phyloP scores from a whole-genome alignment of 106 monocot species.

The Dioscorea dumetorum region DNA sequence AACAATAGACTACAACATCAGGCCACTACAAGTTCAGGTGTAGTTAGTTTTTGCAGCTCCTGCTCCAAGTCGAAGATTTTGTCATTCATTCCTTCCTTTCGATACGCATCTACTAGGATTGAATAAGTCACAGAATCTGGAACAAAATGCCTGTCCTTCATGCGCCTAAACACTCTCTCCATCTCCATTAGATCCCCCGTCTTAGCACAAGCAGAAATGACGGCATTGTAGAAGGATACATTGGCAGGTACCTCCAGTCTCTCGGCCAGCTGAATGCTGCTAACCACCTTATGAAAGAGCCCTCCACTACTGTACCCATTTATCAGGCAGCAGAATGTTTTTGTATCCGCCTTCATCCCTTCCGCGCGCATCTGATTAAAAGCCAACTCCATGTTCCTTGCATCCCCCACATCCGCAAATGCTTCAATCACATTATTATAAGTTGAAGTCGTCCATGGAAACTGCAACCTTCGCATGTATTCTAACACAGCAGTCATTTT shows the following conservation, averaged over 20 bases:
- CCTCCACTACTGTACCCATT: slow-evolving; percentile 75
- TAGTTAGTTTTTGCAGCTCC: slow-evolving; percentile 22
- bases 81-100: slow-evolving; percentile 86
- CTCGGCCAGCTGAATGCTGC: slow-evolving; percentile 73
- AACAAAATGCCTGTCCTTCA: slow-evolving; percentile 55
- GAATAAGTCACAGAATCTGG: slow-evolving; percentile 57
- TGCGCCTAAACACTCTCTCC: slow-evolving; percentile 85
- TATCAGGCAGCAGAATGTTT: slow-evolving; percentile 81
- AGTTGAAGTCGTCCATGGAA: slow-evolving; percentile 86
- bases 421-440: slow-evolving; percentile 85
- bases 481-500: slow-evolving; percentile 93
- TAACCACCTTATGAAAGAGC: slow-evolving; percentile 82
- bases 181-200: slow-evolving; percentile 91
- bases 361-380: slow-evolving; percentile 87
- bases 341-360: slow-evolving; percentile 78
- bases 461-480: slow-evolving; percentile 73
- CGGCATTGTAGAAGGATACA: slow-evolving; percentile 67
- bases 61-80: slow-evolving; percentile 71
- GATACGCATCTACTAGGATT: slow-evolving; percentile 61
- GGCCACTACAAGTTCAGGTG: slow-evolving; percentile 18
- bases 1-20: background rate
- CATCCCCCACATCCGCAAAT: slow-evolving; percentile 80
- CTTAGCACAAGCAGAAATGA: slow-evolving; percentile 81
- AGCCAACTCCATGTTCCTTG: slow-evolving; percentile 70
- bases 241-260: slow-evolving; percentile 48